Evolutionary conservation across 148 eudicot species (phyloP), one percentile per base, ranked within the genome.

Genomic region (Persicaria maculosa): DNA sequence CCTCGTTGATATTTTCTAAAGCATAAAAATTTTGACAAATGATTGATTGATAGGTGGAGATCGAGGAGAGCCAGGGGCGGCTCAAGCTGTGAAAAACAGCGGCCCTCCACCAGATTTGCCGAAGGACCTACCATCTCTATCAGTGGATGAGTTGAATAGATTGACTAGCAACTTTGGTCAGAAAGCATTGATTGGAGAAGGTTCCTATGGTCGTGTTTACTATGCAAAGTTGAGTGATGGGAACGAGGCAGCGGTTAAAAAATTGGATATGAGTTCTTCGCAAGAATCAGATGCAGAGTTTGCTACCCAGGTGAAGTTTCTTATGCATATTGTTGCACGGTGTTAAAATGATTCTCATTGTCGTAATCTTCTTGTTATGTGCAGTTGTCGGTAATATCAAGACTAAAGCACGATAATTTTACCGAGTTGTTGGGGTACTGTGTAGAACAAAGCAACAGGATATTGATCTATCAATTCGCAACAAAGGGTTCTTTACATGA

Each of bases 191-290:
- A 78, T 91, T 20, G 97, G 97, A 57, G 97, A 91, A 74, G 97
- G 97, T 47, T 92, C 99, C 10, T 93, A 91, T 75, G 98, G 98
- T 14, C 86, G 97, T 6, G 98, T 93, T 55, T 93, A 86, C 25
- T 82, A 46, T 76, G 98, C 82, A 5, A 89, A 74, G 64, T 59
- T 93, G 77, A 86, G 78, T 74, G 47, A 72, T 76, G 98, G 91
- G 9, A 25, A 67, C 55, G 74, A 77, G 53, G 92, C 84, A 67
- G 98, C 98, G 4, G 78, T 93, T 6, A 93, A 93, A 84, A 91
- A 85, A 80, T 77, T 91, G 50, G 98, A 93, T 59, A 85, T 90
- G 5, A 73, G 86, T 74, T 81, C 96, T 74, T 81, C 97, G 8
- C 80, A 87, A 57, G 98, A 93, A 69, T 84, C 96, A 19, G 96